Conservation (phyloP, 1,284 basidiomycete genomes). For the Cryptococcus sp. region DNA sequence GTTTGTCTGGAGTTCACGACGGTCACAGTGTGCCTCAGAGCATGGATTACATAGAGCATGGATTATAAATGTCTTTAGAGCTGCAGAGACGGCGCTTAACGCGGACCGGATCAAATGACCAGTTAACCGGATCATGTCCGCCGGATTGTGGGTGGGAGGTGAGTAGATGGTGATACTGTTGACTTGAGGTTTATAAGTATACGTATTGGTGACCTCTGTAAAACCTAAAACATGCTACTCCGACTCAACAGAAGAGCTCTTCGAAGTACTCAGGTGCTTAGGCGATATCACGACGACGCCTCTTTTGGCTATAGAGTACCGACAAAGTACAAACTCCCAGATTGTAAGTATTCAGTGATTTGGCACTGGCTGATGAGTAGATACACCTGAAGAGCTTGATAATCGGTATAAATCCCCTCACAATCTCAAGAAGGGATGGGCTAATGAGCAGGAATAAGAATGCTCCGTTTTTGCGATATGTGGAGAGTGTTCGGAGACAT, state of each 20-base stretch:
- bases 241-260: background rate
- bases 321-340: conserved; percentile 61
- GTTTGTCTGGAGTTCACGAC: too few species aligned
- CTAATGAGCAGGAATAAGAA: conserved; percentile 56
- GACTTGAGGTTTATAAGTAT: too few species aligned
- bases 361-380: conserved; percentile 28
- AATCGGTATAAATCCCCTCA: conserved; percentile 48
- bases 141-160: too few species aligned
- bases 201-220: too few species aligned
- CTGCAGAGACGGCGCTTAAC: too few species aligned
- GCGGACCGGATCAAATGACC: too few species aligned
- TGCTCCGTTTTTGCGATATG: conserved; percentile 75
- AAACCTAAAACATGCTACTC: background rate
- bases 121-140: too few species aligned
- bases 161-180: too few species aligned
- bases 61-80: too few species aligned
- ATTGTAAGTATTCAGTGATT: conserved; percentile 57
- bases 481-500: conserved; percentile 67
- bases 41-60: too few species aligned
- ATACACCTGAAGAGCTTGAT: conserved; percentile 65
- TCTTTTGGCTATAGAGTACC: conserved; percentile 73
- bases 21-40: too few species aligned
- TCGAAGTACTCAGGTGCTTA: background rate
- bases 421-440: too few species aligned
- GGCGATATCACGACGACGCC: conserved; percentile 65